Evolutionary conservation across 108 stramenopile species (phyloP), one percentile per base, ranked within the genome.

Genomic region (Skeletonema tropicum): DNA sequence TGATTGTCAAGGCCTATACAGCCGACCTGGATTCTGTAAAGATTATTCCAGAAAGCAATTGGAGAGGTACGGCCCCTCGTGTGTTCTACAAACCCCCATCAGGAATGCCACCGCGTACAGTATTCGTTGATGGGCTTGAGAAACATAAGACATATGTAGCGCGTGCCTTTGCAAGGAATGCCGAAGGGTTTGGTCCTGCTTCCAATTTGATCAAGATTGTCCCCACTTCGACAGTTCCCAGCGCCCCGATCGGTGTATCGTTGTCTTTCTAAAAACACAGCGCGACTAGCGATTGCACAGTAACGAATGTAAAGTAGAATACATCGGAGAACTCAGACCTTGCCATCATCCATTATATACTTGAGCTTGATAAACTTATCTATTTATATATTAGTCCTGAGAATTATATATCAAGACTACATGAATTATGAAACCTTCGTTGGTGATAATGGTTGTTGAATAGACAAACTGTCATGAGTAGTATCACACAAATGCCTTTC

Each of bases 31-130:
- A 74, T 35, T 32, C 52, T 33, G 42, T 83, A 4, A 14, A 46
- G 12, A 36, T 78, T 3, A 35, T 69, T 25, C 82, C 82, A 3
- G 82, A 83, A 65, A 63, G 67, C 7, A 78, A 73, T 32, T 83
- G 82, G 82, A 74, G 82, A 65, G 82, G 82, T 48, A 78, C 82
- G 3, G 59, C 60, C 42, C 57, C 82, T 15, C 76, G 82, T 23
- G 42, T 83, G 9, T 74, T 78, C 21, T 68, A 57, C 72, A 77
- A 78, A 30, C 29, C 60, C 12, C 82, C 82, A 11, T 66, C 38
- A 46, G 82, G 82, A 11, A 32, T 42, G 30, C 15, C 35, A 6
- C 82, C 82, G 17, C 36, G 23, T 3, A 69, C 66, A 29, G 68
- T 78, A 23, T 36, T 38, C 2, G 6, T 78, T 31, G 57, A 60